Percentiles rank a stretch among this genome's conserved stretches.
Evolutionary conservation across 805 yeast species (phyloP).

Genomic region (Hanseniaspora lachancei): DNA sequence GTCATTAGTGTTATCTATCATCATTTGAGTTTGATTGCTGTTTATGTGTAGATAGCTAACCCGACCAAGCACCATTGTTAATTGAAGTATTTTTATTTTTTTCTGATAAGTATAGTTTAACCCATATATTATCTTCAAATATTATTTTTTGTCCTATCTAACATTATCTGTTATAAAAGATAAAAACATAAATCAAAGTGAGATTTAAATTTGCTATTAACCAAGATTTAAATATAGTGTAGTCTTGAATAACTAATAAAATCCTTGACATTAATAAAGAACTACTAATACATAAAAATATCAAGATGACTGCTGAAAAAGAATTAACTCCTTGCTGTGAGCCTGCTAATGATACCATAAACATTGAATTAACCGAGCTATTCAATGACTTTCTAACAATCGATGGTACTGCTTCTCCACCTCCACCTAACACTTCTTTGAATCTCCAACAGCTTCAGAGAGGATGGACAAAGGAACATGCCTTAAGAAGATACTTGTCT

Average conservation of each 20-base stretch:
- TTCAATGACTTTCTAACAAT: conserved; percentile 3
- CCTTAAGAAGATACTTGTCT: conserved; percentile 1
- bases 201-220: no score
- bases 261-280: neutral
- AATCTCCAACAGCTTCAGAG: neutral
- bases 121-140: no score
- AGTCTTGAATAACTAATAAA: neutral
- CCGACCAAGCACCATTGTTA: no score
- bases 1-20: no score
- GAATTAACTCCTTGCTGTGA: conserved; percentile 4
- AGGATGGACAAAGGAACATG: neutral
- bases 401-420: conserved; percentile 12
- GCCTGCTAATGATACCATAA: neutral
- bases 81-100: no score
- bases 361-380: conserved; percentile 1
- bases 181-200: no score
- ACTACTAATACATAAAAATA: neutral
- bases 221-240: no score
- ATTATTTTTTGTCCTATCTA: no score
- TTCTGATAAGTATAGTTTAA: no score
- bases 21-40: no score
- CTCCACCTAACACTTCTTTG: conserved; percentile 4
- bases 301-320: conserved; percentile 3
- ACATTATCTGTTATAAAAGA: no score
- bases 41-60: no score